Base-by-base conservation (phyloP, 768 basidiomycete species). In the Phlegmacium glaucopus region DNA sequence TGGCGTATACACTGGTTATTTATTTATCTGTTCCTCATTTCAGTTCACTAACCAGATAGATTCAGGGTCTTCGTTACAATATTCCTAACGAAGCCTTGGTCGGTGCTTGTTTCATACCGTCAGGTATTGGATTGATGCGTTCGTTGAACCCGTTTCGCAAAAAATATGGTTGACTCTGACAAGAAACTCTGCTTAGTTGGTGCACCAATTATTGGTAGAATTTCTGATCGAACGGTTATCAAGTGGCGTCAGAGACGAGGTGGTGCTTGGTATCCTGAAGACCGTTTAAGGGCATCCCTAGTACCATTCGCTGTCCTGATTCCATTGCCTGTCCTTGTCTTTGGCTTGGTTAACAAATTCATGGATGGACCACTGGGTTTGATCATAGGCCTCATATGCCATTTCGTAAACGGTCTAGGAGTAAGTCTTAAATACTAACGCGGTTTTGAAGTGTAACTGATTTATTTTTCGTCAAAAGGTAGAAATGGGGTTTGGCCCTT, bases 251-350 rank as follows among this genome's bases (percentile, higher is more conserved):
- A 69, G 39, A 59, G 65, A 5, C 75, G 83, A 17, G 72, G 71
- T 0, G 83, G 83, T 1, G 54, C 67, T 2, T 85, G 81, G 82
- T 75, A 78, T 36, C 85, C 85, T 0, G 85, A 89, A 60, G 87
- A 85, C 52, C 77, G 85, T 5, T 70, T 87, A 18, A 72, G 80
- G 1, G 82, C 72, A 2, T 67, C 76, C 2, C 58, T 79, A 27
- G 53, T 70, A 6, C 77, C 79, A 8, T 72, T 71, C 4, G 62
- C 72, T 0, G 27, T 78, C 13, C 64, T 85, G 25, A 67, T 77
- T 3, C 87, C 85, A 0, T 18, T 82, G 1, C 77, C 83, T 1
- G 60, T 82, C 2, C 57, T 79, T 0, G 42, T 64, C 0, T 72
- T 70, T 0, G 83, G 84, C 1, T 51, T 85, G 3, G 57, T 75